phyloP scores from a whole-genome alignment of 805 yeast genomes.

The Pichia gijzeniarum region DNA sequence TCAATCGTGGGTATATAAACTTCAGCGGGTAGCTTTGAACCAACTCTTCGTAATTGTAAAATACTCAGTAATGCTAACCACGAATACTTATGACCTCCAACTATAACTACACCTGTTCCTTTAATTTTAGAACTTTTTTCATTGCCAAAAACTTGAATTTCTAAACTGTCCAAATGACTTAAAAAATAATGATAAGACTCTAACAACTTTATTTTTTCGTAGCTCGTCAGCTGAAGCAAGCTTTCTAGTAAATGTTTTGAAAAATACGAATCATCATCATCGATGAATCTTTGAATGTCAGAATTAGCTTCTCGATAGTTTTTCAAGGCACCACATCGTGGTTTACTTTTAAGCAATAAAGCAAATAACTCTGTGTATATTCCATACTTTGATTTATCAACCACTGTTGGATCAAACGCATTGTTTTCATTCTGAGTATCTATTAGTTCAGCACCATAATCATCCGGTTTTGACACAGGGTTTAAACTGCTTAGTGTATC shows the following conservation, averaged over 20 bases:
- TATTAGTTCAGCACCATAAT: too few species aligned
- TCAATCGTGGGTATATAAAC: conserved; percentile 38
- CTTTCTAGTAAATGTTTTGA: background rate
- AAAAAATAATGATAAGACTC: conserved; percentile 15
- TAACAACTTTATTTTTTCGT: conserved; percentile 16
- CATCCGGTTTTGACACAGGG: too few species aligned
- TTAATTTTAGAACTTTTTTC: background rate
- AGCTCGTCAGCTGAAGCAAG: background rate
- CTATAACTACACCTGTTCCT: conserved; percentile 38
- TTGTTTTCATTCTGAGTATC: background rate
- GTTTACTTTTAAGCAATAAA: conserved; percentile 23
- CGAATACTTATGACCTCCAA: conserved; percentile 47
- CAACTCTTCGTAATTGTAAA: conserved; percentile 38
- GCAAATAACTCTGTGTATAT: conserved; percentile 20
- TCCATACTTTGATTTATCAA: background rate
- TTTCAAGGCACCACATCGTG: conserved; percentile 36
- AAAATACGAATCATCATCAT: conserved; percentile 21
- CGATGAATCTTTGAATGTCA: conserved; percentile 36
- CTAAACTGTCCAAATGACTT: conserved; percentile 27
- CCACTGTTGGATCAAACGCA: background rate
- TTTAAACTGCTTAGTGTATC: too few species aligned
- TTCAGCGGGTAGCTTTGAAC: conserved; percentile 45
- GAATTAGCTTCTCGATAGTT: conserved; percentile 32
- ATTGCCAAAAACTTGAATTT: conserved; percentile 31
- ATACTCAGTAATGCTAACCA: conserved; percentile 47